These are phyloP conservation scores for Wickerhamomyces xylosicus DNA, from an alignment of 805 yeast species.

Conservation along the genomic window DNA sequence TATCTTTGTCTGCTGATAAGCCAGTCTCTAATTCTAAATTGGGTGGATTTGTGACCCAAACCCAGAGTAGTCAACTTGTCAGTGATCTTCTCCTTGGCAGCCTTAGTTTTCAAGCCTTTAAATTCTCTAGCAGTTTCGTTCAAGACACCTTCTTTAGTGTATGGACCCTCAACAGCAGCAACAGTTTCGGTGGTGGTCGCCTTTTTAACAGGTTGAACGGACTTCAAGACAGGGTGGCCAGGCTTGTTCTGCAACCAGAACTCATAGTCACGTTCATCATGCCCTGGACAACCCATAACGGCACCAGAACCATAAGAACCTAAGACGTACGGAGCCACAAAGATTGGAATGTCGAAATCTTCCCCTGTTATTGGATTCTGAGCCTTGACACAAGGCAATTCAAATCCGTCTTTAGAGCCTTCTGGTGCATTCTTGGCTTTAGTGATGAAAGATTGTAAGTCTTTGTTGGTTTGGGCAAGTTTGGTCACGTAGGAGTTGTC, in stretches of 20 bases:
- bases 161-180: conserved; percentile 21
- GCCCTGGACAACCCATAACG: conserved; percentile 98
- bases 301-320: conserved; percentile 84
- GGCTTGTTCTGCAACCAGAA: conserved; percentile 70
- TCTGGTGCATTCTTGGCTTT: conserved; percentile 26
- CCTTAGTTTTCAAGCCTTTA: conserved; percentile 35
- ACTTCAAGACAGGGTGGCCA: conserved; percentile 10
- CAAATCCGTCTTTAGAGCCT: conserved; percentile 52
- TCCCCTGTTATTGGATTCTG: conserved; percentile 48
- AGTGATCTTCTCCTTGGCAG: conserved; percentile 42
- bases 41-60: conserved; percentile 38
- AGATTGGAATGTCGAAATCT: conserved; percentile 50
- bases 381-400: conserved; percentile 32
- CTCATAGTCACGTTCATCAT: conserved; percentile 72
- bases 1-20: conserved; percentile 86
- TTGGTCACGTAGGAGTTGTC: conserved; percentile 52
- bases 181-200: not conserved
- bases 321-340: conserved; percentile 84
- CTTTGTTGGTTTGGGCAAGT: conserved; percentile 25
- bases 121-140: conserved; percentile 36
- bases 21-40: conserved; percentile 83
- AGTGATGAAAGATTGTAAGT: conserved; percentile 37
- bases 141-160: conserved; percentile 35
- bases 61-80: conserved; percentile 26
- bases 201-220: conserved; percentile 8